Conservation (phyloP, 306 rosid genomes). For the Cicer chorassanicum region DNA sequence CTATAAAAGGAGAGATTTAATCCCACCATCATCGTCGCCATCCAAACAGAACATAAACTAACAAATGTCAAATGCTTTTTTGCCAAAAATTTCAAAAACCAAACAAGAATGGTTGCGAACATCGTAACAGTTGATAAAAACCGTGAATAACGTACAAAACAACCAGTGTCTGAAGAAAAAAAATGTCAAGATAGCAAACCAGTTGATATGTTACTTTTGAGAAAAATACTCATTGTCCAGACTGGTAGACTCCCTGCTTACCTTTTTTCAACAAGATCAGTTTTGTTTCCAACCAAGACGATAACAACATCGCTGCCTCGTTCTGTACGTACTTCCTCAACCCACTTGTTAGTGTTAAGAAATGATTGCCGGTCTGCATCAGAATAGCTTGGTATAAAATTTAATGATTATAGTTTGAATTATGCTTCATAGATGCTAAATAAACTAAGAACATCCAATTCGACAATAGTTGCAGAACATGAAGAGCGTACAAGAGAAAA, state of each 20-base stretch:
- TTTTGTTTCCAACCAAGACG: slow-evolving; percentile 95
- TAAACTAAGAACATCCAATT: slow-evolving; percentile 12
- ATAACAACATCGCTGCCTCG: slow-evolving; percentile 93
- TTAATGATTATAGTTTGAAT: slow-evolving; percentile 28
- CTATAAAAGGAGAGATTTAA: background rate
- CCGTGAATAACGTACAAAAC: background rate
- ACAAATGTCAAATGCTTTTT: background rate
- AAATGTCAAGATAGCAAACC: slow-evolving; percentile 16
- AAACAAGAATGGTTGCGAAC: slow-evolving; percentile 7
- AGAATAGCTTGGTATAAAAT: slow-evolving; percentile 43
- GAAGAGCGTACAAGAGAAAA: slow-evolving; percentile 3
- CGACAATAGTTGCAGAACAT: background rate
- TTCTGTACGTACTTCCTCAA: slow-evolving; percentile 93
- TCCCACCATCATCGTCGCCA: background rate
- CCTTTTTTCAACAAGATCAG: slow-evolving; percentile 98
- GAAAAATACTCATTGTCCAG: background rate
- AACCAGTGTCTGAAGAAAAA: background rate
- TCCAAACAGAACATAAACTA: slow-evolving; percentile 8
- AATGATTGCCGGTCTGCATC: slow-evolving; percentile 88
- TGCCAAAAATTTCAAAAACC: background rate
- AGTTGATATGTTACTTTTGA: background rate
- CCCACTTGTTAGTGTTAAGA: slow-evolving; percentile 83
- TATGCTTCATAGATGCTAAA: slow-evolving; percentile 2
- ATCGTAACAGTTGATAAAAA: slow-evolving; percentile 1
- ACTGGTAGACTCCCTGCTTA: slow-evolving; percentile 44